Evolutionary conservation across 2,329 filamentous ascomycete genomes (phyloP), one percentile per base, ranked within the genome.

Genomic region (Xylaria sp.): DNA sequence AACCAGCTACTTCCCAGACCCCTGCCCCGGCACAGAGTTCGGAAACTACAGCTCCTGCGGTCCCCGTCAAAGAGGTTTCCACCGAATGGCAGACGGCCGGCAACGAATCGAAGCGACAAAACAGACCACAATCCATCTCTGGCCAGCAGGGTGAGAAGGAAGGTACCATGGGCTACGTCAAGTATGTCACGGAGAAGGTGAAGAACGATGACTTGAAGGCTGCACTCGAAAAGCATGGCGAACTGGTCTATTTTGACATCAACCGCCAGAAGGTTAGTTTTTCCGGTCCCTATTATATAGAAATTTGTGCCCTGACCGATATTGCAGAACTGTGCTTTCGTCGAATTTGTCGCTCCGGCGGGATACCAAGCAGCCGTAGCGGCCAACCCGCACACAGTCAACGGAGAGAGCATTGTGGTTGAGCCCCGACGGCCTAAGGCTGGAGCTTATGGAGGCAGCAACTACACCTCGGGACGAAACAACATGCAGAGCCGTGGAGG

Each of bases 151-250:
- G 76, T 43, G 89, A 92, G 67, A 89, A 91, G 67, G 88, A 93
- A 59, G 85, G 85, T 58, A 87, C 87, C 49, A 84, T 92, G 63
- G 94, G 89, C 18, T 97, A 97, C 74, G 91, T 99, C 74, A 96
- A 96, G 80, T 96, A 93, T 66, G 93, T 97, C 45, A 93, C 87
- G 45, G 92, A 96, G 29, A 92, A 92, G 76, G 87, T 99, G 48
- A 84, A 90, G 69, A 82, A 86, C 13, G 83, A 85, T 39, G 84
- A 91, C 43, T 79, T 99, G 55, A 88, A 82, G 72, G 79, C 81
- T 48, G 82, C 85, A 49, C 78, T 99, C 47, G 80, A 85, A 63
- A 84, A 86, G 64, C 92, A 87, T 63, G 88, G 90, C 60, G 83
- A 88, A 67, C 72, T 92, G 52, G 79, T 80, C 50, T 86, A 88